Conservation (phyloP, 2,329 filamentous ascomycete genomes). For the Tolypocladium sp. region DNA sequence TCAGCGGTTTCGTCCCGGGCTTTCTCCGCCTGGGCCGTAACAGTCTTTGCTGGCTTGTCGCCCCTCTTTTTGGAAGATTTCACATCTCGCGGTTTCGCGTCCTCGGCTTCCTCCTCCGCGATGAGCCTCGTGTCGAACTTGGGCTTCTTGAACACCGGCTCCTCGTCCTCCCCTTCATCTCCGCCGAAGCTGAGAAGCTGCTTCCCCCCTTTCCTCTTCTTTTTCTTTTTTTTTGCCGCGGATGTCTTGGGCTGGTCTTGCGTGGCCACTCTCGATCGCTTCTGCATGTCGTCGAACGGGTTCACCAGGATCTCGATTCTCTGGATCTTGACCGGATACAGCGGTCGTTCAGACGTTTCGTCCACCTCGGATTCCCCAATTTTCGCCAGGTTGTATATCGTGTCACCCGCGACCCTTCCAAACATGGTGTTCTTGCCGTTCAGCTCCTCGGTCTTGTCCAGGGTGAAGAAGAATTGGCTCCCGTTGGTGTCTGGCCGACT, state of each 20-base stretch:
- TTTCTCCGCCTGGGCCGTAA: conserved; percentile 7
- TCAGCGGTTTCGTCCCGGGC: conserved; percentile 6
- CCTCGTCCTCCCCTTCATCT: conserved; percentile 46
- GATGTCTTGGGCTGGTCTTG: conserved; percentile 28
- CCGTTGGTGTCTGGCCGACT: conserved; percentile 71
- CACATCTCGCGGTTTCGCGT: conserved; percentile 16
- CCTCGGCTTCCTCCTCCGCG: conserved; percentile 35
- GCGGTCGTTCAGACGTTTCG: conserved; percentile 68
- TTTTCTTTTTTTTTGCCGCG: conserved; percentile 47
- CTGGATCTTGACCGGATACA: conserved; percentile 77
- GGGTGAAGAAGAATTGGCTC: conserved; percentile 94
- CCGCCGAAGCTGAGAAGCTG: conserved; percentile 72
- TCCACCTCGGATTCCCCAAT: conserved; percentile 83
- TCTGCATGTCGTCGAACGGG: conserved; percentile 74
- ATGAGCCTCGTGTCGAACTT: conserved; percentile 74
- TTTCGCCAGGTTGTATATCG: conserved; percentile 90
- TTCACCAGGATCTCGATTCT: conserved; percentile 69
- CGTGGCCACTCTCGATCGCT: conserved; percentile 49
- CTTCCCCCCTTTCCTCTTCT: conserved; percentile 68
- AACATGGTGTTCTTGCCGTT: conserved; percentile 90
- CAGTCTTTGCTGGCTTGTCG: conserved; percentile 16
- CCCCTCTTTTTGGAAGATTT: conserved; percentile 17
- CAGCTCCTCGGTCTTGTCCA: conserved; percentile 77
- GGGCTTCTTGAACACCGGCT: conserved; percentile 60
- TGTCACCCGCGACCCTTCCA: conserved; percentile 83